phyloP scores from a whole-genome alignment of 1,284 basidiomycete species.

The Fomitopsis pinicola region DNA sequence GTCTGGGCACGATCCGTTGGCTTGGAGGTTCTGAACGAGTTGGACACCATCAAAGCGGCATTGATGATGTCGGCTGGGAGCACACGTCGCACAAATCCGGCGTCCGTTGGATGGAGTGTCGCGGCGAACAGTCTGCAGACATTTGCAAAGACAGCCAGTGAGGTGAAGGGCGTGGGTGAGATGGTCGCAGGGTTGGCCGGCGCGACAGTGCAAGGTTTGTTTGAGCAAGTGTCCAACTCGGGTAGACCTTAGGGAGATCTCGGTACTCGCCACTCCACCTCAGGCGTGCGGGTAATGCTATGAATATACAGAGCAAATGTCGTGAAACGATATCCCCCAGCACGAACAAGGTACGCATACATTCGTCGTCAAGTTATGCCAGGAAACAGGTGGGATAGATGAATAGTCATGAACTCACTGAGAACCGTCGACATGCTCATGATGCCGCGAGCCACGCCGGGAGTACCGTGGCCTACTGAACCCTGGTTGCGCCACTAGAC shows the following conservation, averaged over 20 bases:
- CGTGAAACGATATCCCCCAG: too few species aligned
- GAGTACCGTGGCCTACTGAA: background rate
- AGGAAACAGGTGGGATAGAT: background rate
- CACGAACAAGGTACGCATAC: too few species aligned
- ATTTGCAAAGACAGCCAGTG: slow-evolving; percentile 18
- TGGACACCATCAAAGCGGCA: slow-evolving; percentile 76
- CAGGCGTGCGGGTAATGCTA: too few species aligned
- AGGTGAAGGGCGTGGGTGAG: slow-evolving; percentile 14
- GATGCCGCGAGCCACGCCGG: background rate
- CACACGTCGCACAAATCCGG: slow-evolving; percentile 15
- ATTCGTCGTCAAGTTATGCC: background rate
- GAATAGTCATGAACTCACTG: too few species aligned
- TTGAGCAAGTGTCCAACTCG: slow-evolving; percentile 11
- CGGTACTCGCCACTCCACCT: background rate
- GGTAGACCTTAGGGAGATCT: background rate
- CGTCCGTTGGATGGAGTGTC: slow-evolving; percentile 20
- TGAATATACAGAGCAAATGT: too few species aligned
- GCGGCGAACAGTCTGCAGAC: slow-evolving; percentile 25
- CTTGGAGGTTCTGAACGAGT: slow-evolving; percentile 87
- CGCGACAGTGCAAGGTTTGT: slow-evolving; percentile 16
- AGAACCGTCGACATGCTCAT: background rate
- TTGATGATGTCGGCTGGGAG: slow-evolving; percentile 81
- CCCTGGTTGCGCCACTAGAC: background rate
- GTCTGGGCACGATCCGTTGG: slow-evolving; percentile 87
- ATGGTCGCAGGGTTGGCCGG: slow-evolving; percentile 16